Evolutionary conservation across 2,329 filamentous ascomycete genomes (phyloP).

Genomic region (Fusarium scirpi): DNA sequence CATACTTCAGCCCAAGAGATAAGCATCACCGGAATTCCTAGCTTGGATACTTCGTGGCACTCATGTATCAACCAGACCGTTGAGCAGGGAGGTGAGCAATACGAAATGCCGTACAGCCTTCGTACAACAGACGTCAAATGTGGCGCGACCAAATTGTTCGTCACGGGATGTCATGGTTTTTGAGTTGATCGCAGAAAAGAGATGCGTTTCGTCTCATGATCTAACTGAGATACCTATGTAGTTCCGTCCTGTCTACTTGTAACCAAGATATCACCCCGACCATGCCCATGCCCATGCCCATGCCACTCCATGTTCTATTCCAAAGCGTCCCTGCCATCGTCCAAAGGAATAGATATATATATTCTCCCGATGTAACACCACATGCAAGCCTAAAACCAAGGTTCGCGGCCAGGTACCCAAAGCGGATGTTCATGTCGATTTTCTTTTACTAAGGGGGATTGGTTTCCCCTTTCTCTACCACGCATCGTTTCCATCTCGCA

Average conservation of each 20-base stretch:
- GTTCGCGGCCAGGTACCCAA: slow-evolving; percentile 40
- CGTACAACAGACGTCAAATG: slow-evolving; percentile 44
- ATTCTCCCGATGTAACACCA: slow-evolving; percentile 44
- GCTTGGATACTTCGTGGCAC: slow-evolving; percentile 14
- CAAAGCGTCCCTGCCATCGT: slow-evolving; percentile 4
- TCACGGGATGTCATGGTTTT: neutral
- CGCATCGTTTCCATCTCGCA: slow-evolving; percentile 26
- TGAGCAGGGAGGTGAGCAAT: slow-evolving; percentile 26
- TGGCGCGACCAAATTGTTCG: slow-evolving; percentile 15
- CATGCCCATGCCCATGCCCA: slow-evolving; percentile 9
- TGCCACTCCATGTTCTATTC: slow-evolving; percentile 24
- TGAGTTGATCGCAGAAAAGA: slow-evolving; percentile 15
- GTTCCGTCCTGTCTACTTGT: slow-evolving; percentile 24
- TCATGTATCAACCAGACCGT: slow-evolving; percentile 8
- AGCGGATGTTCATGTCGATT: slow-evolving; percentile 4
- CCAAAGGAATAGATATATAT: slow-evolving; percentile 17
- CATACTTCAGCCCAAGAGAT: slow-evolving; percentile 6
- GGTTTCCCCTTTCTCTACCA: slow-evolving; percentile 6
- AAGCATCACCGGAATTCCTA: slow-evolving; percentile 5
- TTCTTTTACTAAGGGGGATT: slow-evolving; percentile 3
- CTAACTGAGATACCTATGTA: slow-evolving; percentile 18
- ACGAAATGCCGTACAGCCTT: slow-evolving; percentile 37
- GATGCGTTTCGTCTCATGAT: slow-evolving; percentile 36
- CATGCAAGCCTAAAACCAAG: slow-evolving; percentile 37
- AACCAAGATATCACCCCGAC: slow-evolving; percentile 6